A percentile compares a stretch with the other conserved stretches of the same genome.
Conservation (phyloP, 345 rosid genomes). For the Sonneratia caseolaris region DNA sequence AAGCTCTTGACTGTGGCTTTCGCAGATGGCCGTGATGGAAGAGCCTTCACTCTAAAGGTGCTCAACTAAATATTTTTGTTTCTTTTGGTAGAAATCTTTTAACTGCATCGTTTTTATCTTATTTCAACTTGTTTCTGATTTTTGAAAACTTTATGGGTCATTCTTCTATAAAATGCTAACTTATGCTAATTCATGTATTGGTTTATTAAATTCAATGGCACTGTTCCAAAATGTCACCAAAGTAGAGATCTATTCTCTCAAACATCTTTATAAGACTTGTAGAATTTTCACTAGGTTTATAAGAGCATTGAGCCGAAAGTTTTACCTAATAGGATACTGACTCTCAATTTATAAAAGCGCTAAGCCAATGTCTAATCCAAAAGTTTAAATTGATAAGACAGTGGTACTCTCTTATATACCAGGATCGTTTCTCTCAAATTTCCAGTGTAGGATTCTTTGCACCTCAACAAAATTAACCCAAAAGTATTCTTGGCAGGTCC, state of each 20-base stretch:
- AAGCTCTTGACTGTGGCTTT: constrained; percentile 89
- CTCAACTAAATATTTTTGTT: constrained; percentile 4
- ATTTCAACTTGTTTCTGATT: neutral
- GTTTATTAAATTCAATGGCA: neutral
- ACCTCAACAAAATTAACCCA: neutral
- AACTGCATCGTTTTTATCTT: neutral
- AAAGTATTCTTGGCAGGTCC: neutral
- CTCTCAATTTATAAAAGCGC: too few species aligned
- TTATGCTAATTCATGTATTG: neutral
- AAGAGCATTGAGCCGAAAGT: too few species aligned
- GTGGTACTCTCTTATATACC: too few species aligned
- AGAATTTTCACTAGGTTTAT: too few species aligned
- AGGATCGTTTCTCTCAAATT: too few species aligned
- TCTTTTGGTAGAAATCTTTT: neutral
- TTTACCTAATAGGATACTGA: too few species aligned
- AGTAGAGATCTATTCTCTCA: neutral
- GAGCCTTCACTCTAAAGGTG: constrained; percentile 96
- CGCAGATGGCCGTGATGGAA: constrained; percentile 94
- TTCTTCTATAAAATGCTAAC: neutral
- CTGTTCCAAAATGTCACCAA: neutral
- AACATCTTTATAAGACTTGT: neutral
- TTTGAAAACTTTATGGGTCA: neutral
- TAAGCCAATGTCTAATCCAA: too few species aligned
- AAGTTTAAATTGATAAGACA: too few species aligned
- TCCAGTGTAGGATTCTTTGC: neutral